Evolutionary conservation across 805 yeast species (phyloP).

Genomic region (Yarrowia sp.): DNA sequence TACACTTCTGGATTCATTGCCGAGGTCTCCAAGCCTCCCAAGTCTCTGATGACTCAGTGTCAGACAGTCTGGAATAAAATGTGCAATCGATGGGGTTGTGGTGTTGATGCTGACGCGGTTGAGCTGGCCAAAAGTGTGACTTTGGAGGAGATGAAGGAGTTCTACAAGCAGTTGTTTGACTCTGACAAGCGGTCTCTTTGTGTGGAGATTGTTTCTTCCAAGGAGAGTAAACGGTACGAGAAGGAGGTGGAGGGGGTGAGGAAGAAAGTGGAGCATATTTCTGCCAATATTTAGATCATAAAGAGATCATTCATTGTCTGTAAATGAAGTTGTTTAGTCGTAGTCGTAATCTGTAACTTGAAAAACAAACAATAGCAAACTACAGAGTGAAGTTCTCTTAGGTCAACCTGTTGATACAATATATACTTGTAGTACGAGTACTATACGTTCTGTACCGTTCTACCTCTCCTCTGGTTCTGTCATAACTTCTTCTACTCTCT

Average conservation of each 20-base stretch:
- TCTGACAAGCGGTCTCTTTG: slow-evolving; percentile 8
- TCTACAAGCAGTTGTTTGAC: not conserved
- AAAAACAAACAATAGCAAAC: too few relatives aligned
- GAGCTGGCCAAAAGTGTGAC: not conserved
- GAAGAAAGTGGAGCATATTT: not conserved
- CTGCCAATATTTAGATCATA: not conserved
- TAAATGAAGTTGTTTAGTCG: too few relatives aligned
- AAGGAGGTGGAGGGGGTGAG: not conserved
- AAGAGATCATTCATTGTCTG: too few relatives aligned
- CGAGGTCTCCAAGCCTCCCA: slow-evolving; percentile 17
- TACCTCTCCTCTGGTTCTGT: too few relatives aligned
- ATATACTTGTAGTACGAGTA: too few relatives aligned
- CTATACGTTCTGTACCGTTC: too few relatives aligned
- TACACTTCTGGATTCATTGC: not conserved
- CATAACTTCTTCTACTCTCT: too few relatives aligned
- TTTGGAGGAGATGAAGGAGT: slow-evolving; percentile 2
- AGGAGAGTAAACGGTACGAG: not conserved
- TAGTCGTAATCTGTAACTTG: too few relatives aligned
- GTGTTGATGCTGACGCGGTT: not conserved
- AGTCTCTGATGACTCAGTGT: not conserved
- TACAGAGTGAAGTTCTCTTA: too few relatives aligned
- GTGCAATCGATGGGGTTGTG: not conserved
- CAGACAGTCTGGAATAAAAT: not conserved
- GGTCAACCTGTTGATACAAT: too few relatives aligned
- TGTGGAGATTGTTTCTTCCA: not conserved